Evolutionary conservation across 1,284 basidiomycete genomes (phyloP).

Genomic region (Puccinia triticina): DNA sequence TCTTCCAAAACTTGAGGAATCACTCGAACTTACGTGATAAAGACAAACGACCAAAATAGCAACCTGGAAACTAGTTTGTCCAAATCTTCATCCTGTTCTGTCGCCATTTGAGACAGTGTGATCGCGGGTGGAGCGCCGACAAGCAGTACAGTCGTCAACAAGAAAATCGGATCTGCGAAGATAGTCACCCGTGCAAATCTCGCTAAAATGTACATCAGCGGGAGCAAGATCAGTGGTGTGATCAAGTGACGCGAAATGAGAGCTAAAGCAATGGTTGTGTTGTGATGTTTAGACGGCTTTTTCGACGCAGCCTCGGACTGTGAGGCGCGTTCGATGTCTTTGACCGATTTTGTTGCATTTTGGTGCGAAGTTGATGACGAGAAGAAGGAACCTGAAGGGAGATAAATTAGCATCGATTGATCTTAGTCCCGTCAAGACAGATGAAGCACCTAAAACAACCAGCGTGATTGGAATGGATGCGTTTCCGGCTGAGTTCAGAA

Average conservation of each 20-base stretch:
- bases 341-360: background rate
- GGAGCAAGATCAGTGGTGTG: constrained; percentile 26
- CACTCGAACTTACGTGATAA: constrained; percentile 31
- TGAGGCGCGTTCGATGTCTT: background rate
- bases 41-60: constrained; percentile 32
- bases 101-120: constrained; percentile 56
- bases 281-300: constrained; percentile 53
- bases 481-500: constrained; percentile 61
- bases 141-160: constrained; percentile 5
- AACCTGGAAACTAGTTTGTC: constrained; percentile 33
- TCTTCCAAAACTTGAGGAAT: too few species aligned
- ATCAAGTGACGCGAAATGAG: constrained; percentile 49
- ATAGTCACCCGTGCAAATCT: background rate
- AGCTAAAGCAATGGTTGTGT: constrained; percentile 17
- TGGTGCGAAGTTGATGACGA: constrained; percentile 6
- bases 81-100: constrained; percentile 17
- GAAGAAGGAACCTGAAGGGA: background rate
- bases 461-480: constrained; percentile 63
- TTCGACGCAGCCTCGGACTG: background rate
- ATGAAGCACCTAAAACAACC: constrained; percentile 60
- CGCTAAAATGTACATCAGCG: constrained; percentile 1
- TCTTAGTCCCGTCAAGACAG: background rate
- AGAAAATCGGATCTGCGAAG: constrained; percentile 24
- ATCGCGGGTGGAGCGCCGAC: constrained; percentile 55
- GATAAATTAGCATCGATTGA: background rate